Evolutionary conservation across 1,284 basidiomycete species (phyloP), one percentile per base, ranked within the genome.

Genomic region (Cutaneotrichosporon sp.): DNA sequence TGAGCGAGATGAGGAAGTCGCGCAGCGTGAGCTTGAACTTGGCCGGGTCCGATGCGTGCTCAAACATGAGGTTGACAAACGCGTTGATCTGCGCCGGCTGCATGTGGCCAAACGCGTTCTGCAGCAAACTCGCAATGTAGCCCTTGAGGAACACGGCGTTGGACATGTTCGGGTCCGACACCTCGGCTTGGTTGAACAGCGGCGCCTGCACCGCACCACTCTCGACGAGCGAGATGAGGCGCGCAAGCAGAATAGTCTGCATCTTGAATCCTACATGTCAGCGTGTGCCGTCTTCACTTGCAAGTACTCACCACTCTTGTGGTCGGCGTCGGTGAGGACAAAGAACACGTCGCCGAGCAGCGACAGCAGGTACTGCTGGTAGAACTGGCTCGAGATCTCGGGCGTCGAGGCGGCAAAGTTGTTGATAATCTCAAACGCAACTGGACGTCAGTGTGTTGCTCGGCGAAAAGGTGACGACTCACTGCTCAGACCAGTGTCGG

Each of bases 291-390:
- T 10, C 17, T 15, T 7, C 15, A 12, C 26, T 8, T n/a, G 10
- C n/a, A 17, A n/a, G 15, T 33, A 22, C 75, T 56, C 54, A 77
- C 78, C 93, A 68, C 89, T 91, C 84, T 98, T 97, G 80, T 98
- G 94, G 75, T 97, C 94, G 13, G 94, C 85, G 71, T 98, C 94
- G 22, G 94, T 98, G 49, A 98, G 81, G 45, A 98, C 94, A 67
- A 88, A 97, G 82, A 98, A 96, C 54, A 91, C 90, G 72, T 98
- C 96, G 68, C 96, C 93, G 42, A 97, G 80, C 65, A 97, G 85
- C 70, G 84, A 87, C 51, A 97, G 81, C 80, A 92, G 90, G 76
- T 94, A 98, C 75, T 89, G 87, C 74, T 87, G 85, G 82, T 89
- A 90, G 80, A 91, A 88, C 12, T 82, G 84, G 64, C 85, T 88